phyloP scores from a whole-genome alignment of 768 basidiomycete genomes.

The Tylopilus plumbeoviolaceoides region DNA sequence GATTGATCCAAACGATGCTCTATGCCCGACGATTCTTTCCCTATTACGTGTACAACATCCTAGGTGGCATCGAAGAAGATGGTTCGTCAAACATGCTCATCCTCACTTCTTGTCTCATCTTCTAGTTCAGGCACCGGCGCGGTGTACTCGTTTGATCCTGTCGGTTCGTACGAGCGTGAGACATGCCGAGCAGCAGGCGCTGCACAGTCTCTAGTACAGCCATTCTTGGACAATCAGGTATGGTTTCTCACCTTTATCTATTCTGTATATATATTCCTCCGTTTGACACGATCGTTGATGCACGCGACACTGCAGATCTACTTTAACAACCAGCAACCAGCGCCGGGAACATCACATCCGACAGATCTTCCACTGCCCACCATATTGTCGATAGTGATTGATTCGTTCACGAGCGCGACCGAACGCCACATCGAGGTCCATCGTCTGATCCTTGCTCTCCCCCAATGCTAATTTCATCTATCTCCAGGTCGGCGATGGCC shows the following conservation, averaged over 20 bases:
- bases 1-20: slow-evolving; percentile 97
- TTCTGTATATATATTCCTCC: slow-evolving; percentile 42
- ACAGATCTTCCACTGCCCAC: slow-evolving; percentile 74
- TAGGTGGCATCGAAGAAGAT: slow-evolving; percentile 94
- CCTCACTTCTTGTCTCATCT: slow-evolving; percentile 3
- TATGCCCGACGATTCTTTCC: slow-evolving; percentile 97
- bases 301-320: slow-evolving; percentile 63
- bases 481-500: slow-evolving; percentile 84
- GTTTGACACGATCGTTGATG: background rate
- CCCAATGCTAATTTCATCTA: slow-evolving; percentile 3
- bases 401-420: slow-evolving; percentile 95
- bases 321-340: slow-evolving; percentile 91
- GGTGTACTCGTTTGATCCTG: slow-evolving; percentile 99
- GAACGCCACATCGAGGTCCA: slow-evolving; percentile 96
- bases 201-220: slow-evolving; percentile 91
- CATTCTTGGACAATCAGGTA: slow-evolving; percentile 98
- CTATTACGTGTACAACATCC: slow-evolving; percentile 95
- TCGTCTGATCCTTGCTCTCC: slow-evolving; percentile 3
- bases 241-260: slow-evolving; percentile 35
- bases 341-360: slow-evolving; percentile 70
- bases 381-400: slow-evolving; percentile 85
- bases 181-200: slow-evolving; percentile 95
- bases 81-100: slow-evolving; percentile 48
- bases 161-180: slow-evolving; percentile 97
- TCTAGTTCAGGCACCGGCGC: slow-evolving; percentile 74